Evolutionary conservation across 139 green algal genomes (phyloP).

Genomic region (Tetraselmis chui): DNA sequence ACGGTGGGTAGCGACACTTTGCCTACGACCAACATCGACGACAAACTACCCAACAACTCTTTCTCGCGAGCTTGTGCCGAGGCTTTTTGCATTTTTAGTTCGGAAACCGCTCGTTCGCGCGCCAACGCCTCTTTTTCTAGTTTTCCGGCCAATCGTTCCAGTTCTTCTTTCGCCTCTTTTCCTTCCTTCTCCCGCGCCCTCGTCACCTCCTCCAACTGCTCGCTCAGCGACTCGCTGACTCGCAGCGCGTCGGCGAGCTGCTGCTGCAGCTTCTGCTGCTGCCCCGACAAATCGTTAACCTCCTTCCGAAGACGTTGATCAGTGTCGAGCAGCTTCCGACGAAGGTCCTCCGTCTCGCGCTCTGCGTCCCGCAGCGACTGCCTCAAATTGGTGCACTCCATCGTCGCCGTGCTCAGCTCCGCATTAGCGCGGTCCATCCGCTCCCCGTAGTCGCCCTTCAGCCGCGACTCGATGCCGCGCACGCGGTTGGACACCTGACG

Average conservation of each 20-base stretch:
- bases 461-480: neutral
- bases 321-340: neutral
- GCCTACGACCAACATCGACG: neutral
- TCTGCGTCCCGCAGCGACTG: neutral
- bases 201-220: neutral
- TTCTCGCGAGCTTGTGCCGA: neutral
- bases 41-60: neutral
- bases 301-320: neutral
- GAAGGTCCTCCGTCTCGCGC: neutral
- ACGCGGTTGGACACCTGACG: neutral
- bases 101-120: neutral
- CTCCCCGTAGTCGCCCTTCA: neutral
- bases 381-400: neutral
- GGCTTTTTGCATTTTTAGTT: neutral
- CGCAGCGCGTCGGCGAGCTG: neutral
- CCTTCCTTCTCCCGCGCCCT: neutral
- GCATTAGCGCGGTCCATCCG: neutral
- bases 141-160: neutral
- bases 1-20: neutral
- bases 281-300: neutral
- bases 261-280: neutral
- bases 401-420: neutral
- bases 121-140: neutral
- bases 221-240: neutral
- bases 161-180: neutral